Base-by-base conservation (phyloP, 352 stramenopile genomes). In the Phytophthora boehmeriae region DNA sequence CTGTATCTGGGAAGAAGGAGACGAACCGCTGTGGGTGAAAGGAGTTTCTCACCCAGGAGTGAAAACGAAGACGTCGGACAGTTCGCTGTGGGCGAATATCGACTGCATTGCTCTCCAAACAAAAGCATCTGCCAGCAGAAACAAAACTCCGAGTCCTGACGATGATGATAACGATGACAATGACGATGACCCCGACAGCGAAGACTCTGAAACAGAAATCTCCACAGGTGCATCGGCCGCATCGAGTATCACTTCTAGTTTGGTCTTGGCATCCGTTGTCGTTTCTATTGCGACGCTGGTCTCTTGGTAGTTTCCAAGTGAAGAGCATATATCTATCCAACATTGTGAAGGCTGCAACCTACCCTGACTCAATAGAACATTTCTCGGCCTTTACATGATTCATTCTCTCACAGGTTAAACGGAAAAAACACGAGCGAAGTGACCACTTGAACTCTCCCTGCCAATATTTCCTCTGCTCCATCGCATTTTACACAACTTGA, bases 1-100 rank as follows among this genome's bases (percentile, higher is more conserved):
- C 67, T 96, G 88, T 63, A 59, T 68, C 8, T 96, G 81, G 81
- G 35, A 61, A 28, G 56, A 70, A 14, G 46, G 55, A 8, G 47
- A 25, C 38, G 50, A 30, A 0, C 54, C 63, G 10, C 58, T 45
- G 22, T 69, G 63, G 57, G 54, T 44, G 8, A 20, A 20, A 10
- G 52, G 62, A 1, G 41, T 78, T 25, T 76, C 68, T 3, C 64
- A 77, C 53, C 68, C 68, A 17, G 68, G 68, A 16, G 55, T 66
- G 44, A 39, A 9, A 3, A 44, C 49, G 0, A 59, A 66, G 38
- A 71, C 17, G 14, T 71, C 65, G 19, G 51, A 77, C 23, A 20
- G 32, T 4, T 66, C 68, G 19, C 46, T 45, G 5, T 77, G 68
- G 68, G 13, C 25, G 5, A 45, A 13, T 25, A 11, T 70, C 35